phyloP scores from a whole-genome alignment of 1,139 yeast species.

The Nakaseomyces glabratus region DNA sequence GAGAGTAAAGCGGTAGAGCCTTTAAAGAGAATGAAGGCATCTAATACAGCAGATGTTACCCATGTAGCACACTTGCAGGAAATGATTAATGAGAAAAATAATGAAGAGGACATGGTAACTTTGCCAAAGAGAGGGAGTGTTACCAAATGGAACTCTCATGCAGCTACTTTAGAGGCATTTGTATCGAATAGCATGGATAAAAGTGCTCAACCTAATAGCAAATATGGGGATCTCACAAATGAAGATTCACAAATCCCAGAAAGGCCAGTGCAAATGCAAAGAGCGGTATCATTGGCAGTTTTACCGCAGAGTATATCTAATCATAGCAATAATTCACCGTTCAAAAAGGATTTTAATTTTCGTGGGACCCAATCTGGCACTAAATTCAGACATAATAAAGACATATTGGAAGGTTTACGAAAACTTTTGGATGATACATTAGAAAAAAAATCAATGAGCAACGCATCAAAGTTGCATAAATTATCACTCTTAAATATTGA shows the following conservation, averaged over 20 bases:
- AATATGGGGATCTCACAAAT: background rate
- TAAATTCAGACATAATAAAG: background rate
- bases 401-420: background rate
- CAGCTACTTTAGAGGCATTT: constrained; percentile 4
- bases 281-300: constrained; percentile 1
- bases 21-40: constrained; percentile 2
- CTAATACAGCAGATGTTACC: constrained; percentile 1
- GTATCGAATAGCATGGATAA: constrained; percentile 1
- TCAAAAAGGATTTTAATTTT: constrained; percentile 3
- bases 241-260: background rate
- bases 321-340: background rate
- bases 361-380: background rate
- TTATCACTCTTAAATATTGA: constrained; percentile 5
- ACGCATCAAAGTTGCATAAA: constrained; percentile 6
- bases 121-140: constrained; percentile 3
- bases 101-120: background rate
- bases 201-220: background rate
- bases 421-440: constrained; percentile 3
- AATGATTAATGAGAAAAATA: background rate
- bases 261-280: background rate
- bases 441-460: constrained; percentile 2
- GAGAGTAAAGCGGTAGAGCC: constrained; percentile 3
- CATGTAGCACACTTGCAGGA: constrained; percentile 1
- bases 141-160: constrained; percentile 1
- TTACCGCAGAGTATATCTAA: background rate